phyloP scores from a whole-genome alignment of 768 basidiomycete species.

The Leccinum arenicola region DNA sequence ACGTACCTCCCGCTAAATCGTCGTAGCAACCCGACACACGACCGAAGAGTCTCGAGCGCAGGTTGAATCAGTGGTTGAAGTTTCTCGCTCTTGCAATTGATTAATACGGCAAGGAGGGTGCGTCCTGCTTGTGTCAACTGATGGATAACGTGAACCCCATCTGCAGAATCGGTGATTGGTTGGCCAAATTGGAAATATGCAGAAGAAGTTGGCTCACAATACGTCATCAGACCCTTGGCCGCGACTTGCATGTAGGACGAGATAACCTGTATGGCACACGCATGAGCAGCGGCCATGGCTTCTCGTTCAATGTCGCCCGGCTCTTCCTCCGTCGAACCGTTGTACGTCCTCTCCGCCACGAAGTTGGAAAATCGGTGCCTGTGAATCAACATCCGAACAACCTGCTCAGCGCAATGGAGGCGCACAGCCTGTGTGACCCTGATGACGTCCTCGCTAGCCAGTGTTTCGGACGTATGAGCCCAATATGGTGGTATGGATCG shows the following conservation, averaged over 20 bases:
- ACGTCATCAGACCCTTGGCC: constrained; percentile 89
- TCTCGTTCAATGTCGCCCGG: constrained; percentile 71
- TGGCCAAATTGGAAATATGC: constrained; percentile 7
- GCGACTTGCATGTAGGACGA: constrained; percentile 82
- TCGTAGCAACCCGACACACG: constrained; percentile 83
- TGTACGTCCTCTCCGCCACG: constrained; percentile 63
- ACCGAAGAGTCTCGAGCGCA: constrained; percentile 80
- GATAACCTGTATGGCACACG: constrained; percentile 78
- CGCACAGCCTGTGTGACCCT: constrained; percentile 87
- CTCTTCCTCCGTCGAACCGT: constrained; percentile 45
- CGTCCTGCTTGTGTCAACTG: constrained; percentile 93
- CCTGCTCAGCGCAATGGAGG: constrained; percentile 84
- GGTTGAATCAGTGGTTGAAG: constrained; percentile 76
- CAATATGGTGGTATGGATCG: constrained; percentile 70
- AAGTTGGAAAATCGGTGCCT: constrained; percentile 81
- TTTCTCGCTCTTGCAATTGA: constrained; percentile 82
- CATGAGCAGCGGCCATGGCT: constrained; percentile 73
- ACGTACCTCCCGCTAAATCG: constrained; percentile 91
- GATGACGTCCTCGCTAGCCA: constrained; percentile 82
- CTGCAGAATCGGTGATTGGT: constrained; percentile 37
- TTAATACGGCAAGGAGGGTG: constrained; percentile 81
- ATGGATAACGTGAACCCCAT: constrained; percentile 94
- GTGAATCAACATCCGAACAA: constrained; percentile 83
- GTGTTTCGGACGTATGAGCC: constrained; percentile 76
- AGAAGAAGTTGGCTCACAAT: constrained; percentile 57